These are phyloP conservation scores for Aquilaria agallochum DNA, from an alignment of 441 rosid genomes.

Conservation along the genomic window DNA sequence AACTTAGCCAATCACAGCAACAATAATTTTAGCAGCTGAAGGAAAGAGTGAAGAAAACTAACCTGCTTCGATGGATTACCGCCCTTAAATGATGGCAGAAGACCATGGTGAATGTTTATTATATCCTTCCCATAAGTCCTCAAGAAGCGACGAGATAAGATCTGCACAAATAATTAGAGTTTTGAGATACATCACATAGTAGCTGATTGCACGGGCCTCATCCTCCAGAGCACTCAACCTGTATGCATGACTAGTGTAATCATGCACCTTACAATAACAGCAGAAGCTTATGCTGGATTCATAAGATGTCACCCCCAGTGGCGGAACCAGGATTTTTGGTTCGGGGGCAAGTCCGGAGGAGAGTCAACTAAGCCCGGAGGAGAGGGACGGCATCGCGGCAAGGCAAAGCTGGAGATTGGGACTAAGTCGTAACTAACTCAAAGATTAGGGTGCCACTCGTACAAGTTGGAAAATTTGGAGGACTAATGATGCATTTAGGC, in stretches of 20 bases:
- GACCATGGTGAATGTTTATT: slow-evolving; percentile 97
- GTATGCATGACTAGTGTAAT: not conserved
- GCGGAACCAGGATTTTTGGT: no score
- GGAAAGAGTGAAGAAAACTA: slow-evolving; percentile 9
- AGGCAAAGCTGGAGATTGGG: no score
- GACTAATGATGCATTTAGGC: no score
- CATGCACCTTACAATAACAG: slow-evolving; percentile 10
- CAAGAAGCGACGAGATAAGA: slow-evolving; percentile 74
- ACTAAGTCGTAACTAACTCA: no score
- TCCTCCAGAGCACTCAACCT: no score
- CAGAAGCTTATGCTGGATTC: not conserved
- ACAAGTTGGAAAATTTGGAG: no score
- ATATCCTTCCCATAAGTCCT: slow-evolving; percentile 77
- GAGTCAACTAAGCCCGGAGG: no score
- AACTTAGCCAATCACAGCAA: no score
- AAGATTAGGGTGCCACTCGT: no score
- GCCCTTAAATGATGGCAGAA: slow-evolving; percentile 93
- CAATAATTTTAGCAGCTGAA: slow-evolving; percentile 4
- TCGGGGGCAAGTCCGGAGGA: no score
- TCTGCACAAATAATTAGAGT: slow-evolving; percentile 30
- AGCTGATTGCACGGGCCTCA: slow-evolving; percentile 6
- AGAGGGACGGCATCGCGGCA: no score
- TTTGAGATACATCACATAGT: slow-evolving; percentile 3
- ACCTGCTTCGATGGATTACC: slow-evolving; percentile 86
- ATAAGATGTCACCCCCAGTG: no score